Evolutionary conservation across 139 green algal genomes (phyloP), one percentile per base, ranked within the genome.

Genomic region (Chlamydomonas eustigma): DNA sequence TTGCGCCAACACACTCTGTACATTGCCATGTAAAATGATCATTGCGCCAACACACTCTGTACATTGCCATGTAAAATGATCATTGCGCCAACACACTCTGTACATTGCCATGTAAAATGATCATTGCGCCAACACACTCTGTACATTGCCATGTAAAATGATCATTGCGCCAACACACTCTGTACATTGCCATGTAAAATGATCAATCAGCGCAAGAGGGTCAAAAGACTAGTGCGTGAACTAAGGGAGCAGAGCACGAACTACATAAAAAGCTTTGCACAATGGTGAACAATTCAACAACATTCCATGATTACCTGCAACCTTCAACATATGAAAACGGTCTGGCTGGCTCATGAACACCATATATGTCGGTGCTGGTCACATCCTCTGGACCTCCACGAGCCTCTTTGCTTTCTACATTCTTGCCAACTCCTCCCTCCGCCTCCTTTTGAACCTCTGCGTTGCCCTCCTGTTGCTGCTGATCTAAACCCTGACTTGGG

Each of bases 51-150:
- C 88, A 94, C 1, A 88, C 82, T 8, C 82, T 80, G 80, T 73
- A 84, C n/a, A 30, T 50, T 70, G 30, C 6, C 12, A 70, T 31
- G 30, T 70, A 37, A 22, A 58, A 58, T 58, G 12, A 12, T 88
- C 84, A n/a, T 90, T 80, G 30, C 68, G 74, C 90, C 90, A 94
- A 81, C 88, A 94, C 1, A 88, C 82, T 8, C 82, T 80, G 80
- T 73, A 84, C n/a, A 30, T 50, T 70, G 30, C 6, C 12, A 70
- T 31, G 30, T 70, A 37, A 22, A 58, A 58, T 58, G 12, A 12
- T 88, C 84, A n/a, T 90, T 80, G 30, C 68, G 74, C 90, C 90
- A 94, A 81, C 88, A 94, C 1, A 88, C 82, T 8, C 82, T 80
- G 80, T 73, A 84, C n/a, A 30, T 50, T 70, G 30, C 6, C 12